Conservation (phyloP, 2,329 filamentous ascomycete genomes). For the Chaetomium strumarium region DNA sequence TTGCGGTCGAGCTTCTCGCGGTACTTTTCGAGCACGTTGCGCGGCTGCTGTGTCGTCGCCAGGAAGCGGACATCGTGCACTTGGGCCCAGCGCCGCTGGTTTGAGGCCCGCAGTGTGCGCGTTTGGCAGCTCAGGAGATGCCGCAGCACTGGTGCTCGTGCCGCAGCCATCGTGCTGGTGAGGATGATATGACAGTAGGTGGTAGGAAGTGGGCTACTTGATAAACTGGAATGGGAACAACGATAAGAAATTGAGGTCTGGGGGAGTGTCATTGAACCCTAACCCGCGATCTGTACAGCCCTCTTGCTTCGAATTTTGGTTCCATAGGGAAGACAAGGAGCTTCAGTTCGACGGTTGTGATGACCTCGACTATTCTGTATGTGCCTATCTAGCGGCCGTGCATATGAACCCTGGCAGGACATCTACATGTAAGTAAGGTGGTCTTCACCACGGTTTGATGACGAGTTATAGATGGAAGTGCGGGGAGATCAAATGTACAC, state of each 20-base stretch:
- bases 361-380: too few species aligned
- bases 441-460: not conserved
- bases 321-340: too few species aligned
- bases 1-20: slow-evolving; percentile 77
- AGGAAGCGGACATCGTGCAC: slow-evolving; percentile 90
- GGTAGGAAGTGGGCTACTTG: not conserved
- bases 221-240: too few species aligned
- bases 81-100: slow-evolving; percentile 80
- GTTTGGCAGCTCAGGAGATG: slow-evolving; percentile 33
- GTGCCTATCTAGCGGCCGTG: too few species aligned
- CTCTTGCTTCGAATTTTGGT: too few species aligned
- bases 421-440: too few species aligned
- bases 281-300: slow-evolving; percentile 3
- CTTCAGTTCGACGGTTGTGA: too few species aligned
- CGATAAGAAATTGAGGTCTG: slow-evolving; percentile 7
- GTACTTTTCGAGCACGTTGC: slow-evolving; percentile 76
- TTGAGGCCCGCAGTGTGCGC: slow-evolving; percentile 30
- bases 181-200: not conserved
- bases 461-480: not conserved
- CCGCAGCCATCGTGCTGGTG: slow-evolving; percentile 11
- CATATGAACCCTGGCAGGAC: too few species aligned
- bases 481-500: slow-evolving; percentile 5
- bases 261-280: slow-evolving; percentile 6
- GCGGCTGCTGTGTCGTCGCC: slow-evolving; percentile 65
- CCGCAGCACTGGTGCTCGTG: slow-evolving; percentile 19